These are phyloP conservation scores for Brettanomyces naardenensis DNA, from an alignment of 805 yeast genomes.

Conservation along the genomic window DNA sequence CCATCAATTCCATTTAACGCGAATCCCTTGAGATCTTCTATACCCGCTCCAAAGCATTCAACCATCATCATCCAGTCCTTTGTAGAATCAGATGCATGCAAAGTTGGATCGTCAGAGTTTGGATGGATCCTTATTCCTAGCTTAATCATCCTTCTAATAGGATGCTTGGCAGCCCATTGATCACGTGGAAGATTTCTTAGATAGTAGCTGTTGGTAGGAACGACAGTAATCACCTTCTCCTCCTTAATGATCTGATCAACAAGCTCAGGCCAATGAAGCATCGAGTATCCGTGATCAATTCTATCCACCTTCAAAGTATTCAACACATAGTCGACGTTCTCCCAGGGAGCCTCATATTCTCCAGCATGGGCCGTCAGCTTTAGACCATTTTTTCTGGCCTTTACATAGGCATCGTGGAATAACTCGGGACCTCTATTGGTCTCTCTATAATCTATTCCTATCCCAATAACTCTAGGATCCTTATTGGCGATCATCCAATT, in stretches of 20 bases:
- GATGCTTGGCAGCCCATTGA: conserved; percentile 25
- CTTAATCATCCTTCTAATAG: conserved; percentile 22
- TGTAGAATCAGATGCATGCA: conserved; percentile 24
- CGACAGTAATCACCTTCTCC: conserved; percentile 20
- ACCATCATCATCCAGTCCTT: conserved; percentile 27
- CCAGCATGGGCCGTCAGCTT: conserved; percentile 27
- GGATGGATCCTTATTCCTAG: conserved; percentile 23
- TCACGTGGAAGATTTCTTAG: conserved; percentile 19
- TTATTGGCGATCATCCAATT: conserved; percentile 22
- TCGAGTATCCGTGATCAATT: conserved; percentile 26
- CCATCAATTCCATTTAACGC: conserved; percentile 22
- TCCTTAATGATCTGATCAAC: conserved; percentile 18
- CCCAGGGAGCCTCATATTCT: conserved; percentile 24
- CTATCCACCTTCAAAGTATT: conserved; percentile 19
- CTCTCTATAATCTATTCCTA: conserved; percentile 27
- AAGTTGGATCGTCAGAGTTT: conserved; percentile 26
- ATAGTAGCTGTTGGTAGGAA: conserved; percentile 27
- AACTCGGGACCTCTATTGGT: conserved; percentile 22
- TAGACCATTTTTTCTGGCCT: conserved; percentile 18
- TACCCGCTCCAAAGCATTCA: conserved; percentile 19
- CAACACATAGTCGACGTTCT: conserved; percentile 20
- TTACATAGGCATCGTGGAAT: conserved; percentile 19
- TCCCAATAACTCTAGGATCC: conserved; percentile 18
- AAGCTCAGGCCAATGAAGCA: conserved; percentile 19
- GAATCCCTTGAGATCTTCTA: conserved; percentile 16